Conservation (phyloP, 306 rosid species). For the Cucurbita pepo region DNA sequence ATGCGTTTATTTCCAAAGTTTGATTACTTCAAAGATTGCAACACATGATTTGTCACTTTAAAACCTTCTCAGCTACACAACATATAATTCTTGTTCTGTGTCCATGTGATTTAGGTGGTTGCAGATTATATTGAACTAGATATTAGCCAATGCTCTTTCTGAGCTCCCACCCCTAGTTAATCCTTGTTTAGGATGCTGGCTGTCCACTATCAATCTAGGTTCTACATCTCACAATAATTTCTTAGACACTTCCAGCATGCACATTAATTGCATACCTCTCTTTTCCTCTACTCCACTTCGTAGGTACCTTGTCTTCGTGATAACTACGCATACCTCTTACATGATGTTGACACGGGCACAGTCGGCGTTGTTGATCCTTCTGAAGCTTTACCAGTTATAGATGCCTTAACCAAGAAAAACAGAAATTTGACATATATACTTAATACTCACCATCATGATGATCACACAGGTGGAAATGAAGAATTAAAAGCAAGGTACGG, state of each 20-base stretch:
- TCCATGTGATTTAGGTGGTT: background rate
- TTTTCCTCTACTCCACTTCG: background rate
- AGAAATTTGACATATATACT: conserved; percentile 81
- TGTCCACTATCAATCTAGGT: background rate
- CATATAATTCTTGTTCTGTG: background rate
- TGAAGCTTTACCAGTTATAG: conserved; percentile 67
- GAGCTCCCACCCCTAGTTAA: background rate
- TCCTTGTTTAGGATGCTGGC: background rate
- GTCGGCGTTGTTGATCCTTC: conserved; percentile 98
- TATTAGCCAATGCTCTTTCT: background rate
- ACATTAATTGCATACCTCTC: background rate
- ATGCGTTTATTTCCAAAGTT: background rate
- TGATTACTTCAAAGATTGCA: background rate
- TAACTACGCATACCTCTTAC: conserved; percentile 82
- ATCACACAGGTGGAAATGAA: conserved; percentile 83
- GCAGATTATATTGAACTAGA: background rate
- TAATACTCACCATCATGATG: conserved; percentile 86
- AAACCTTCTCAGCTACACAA: background rate
- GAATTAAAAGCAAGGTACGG: conserved; percentile 89
- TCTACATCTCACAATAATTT: background rate
- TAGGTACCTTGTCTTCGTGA: conserved; percentile 90
- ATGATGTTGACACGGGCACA: conserved; percentile 87
- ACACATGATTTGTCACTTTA: background rate
- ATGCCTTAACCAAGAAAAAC: conserved; percentile 65
- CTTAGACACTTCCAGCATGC: background rate